A percentile compares a stretch with the other conserved stretches of the same genome.
Conservation (phyloP, 768 basidiomycete species). For the Albatrellus ellisii region DNA sequence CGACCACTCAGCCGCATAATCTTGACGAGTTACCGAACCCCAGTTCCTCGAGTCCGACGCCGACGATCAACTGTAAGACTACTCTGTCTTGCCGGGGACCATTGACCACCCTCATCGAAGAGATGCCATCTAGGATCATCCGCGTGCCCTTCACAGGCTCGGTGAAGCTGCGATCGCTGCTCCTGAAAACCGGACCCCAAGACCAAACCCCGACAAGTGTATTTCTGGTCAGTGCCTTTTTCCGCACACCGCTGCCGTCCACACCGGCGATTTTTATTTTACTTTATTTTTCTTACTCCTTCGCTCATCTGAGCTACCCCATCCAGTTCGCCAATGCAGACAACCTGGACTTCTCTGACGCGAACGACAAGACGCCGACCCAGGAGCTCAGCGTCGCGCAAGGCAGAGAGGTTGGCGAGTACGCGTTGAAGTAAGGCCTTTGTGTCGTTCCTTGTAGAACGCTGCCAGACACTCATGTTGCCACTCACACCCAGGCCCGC, state of each 20-base stretch:
- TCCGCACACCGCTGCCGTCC: too few relatives aligned
- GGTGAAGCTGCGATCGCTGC: conserved; percentile 70
- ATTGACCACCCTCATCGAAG: background rate
- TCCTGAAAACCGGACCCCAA: conserved; percentile 74
- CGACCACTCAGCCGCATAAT: conserved; percentile 2
- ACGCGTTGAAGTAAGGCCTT: conserved; percentile 56
- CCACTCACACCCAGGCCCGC: conserved; percentile 40
- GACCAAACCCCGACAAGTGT: conserved; percentile 69
- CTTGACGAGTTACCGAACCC: conserved; percentile 2
- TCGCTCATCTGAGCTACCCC: background rate
- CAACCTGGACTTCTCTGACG: conserved; percentile 73
- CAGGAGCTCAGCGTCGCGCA: conserved; percentile 66
- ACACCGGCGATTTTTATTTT: too few relatives aligned
- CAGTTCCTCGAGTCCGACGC: conserved; percentile 83
- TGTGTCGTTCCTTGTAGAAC: background rate
- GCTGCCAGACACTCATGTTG: background rate
- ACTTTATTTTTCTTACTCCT: background rate
- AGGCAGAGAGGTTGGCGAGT: conserved; percentile 72
- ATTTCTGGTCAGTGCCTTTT: conserved; percentile 37
- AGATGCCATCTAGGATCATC: conserved; percentile 41
- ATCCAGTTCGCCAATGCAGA: conserved; percentile 62
- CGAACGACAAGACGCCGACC: conserved; percentile 42
- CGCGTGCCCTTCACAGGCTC: conserved; percentile 82
- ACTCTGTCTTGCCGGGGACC: background rate
- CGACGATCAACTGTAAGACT: conserved; percentile 72